Conservation (phyloP, 176 grass and related monocot species). For the Echinochloa phyllopogon region DNA sequence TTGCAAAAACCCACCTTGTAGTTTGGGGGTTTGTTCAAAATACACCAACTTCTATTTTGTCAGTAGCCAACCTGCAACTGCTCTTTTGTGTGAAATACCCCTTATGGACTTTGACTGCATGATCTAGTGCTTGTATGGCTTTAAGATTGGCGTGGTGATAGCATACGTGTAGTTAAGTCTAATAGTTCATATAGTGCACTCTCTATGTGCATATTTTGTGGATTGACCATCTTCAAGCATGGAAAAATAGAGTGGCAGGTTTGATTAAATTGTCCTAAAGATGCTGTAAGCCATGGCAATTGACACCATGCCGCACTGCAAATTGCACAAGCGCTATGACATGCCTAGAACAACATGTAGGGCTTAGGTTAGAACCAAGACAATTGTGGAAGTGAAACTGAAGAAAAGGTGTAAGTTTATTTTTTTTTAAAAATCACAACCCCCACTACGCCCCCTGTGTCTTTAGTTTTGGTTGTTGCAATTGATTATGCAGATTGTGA, state of each 20-base stretch:
- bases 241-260: neutral
- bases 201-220: neutral
- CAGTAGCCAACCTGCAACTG: neutral
- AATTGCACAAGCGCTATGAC: neutral
- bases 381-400: neutral
- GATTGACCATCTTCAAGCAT: neutral
- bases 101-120: too few species aligned
- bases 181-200: neutral
- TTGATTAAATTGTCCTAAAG: neutral
- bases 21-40: neutral
- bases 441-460: neutral
- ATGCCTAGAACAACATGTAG: neutral
- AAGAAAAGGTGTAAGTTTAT: neutral
- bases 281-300: neutral
- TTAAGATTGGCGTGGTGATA: neutral
- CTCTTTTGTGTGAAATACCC: neutral
- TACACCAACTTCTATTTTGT: neutral
- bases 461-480: slow-evolving; percentile 8
- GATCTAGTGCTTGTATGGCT: neutral
- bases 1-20: neutral
- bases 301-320: neutral
- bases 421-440: neutral
- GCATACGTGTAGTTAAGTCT: neutral
- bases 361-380: neutral
- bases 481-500: slow-evolving; percentile 2